Evolutionary conservation across 352 stramenopile species (phyloP), one percentile per base, ranked within the genome.

Genomic region (Phytopythium vexans): DNA sequence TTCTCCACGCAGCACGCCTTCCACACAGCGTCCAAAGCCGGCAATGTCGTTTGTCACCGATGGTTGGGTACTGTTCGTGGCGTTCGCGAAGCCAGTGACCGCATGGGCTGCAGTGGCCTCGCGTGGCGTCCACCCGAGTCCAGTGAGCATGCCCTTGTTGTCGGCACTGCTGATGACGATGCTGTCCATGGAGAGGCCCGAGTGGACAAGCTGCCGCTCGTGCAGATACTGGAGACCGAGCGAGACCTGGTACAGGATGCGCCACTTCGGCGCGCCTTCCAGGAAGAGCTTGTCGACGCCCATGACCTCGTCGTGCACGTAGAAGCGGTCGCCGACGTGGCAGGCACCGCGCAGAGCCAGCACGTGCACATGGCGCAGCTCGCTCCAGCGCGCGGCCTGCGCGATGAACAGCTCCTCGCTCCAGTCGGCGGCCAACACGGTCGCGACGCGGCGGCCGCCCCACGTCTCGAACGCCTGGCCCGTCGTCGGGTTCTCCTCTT

Each of bases 181-280:
- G 35, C 35, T 53, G 47, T 53, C 47, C 47, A 53, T 53, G 34
- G 47, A 53, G n/a, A 53, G 36, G 16, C 47, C 47, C 3, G 34
- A 34, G 27, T 72, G 67, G 10, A 68, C 64, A 3, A 72, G 59
- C 1, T 59, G 59, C 31, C 59, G 63, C 34, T 71, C 63, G 27
- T 71, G 63, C 1, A 71, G 52, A 27, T 71, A 71, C 50, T 71
- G 63, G n/a, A 71, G 54, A 35, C 63, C 63, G 43, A 71, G 63
- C 8, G 59, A 48, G 43, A 49, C n/a, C 51, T 60, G 8, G 55
- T 65, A 39, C 60, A 51, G 4, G 54, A 60, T 33, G 63, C 51
- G 32, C 54, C 64, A 15, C 43, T 68, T 44, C 3, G 57, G 57
- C n/a, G 45, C 45, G 6, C 69, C 63, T 7, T 73, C 56, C 36